Evolutionary conservation across 441 rosid genomes (phyloP).

Genomic region (Populus hybrid): DNA sequence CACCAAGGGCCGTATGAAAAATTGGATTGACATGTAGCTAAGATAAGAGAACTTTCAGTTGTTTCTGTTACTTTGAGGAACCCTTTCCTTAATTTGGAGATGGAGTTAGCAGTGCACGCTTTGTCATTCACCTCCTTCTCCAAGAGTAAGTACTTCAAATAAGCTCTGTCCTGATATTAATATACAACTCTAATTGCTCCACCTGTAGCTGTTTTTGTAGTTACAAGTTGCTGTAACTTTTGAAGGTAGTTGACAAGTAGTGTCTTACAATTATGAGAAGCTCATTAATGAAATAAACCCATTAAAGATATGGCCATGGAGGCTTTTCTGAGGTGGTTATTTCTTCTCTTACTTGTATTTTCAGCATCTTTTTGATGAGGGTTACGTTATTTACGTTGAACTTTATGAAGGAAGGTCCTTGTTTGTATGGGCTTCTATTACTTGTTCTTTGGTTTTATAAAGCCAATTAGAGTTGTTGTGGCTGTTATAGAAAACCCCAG

Average conservation of each 20-base stretch:
- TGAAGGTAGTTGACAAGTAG: slow-evolving; percentile 20
- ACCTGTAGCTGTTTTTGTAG: neutral
- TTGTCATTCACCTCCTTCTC: slow-evolving; percentile 29
- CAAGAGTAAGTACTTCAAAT: slow-evolving; percentile 30
- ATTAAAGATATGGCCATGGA: slow-evolving; percentile 10
- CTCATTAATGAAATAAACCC: slow-evolving; percentile 17
- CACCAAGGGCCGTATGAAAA: slow-evolving; percentile 8
- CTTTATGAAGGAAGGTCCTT: slow-evolving; percentile 20
- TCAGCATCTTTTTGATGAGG: slow-evolving; percentile 13
- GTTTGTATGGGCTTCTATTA: slow-evolving; percentile 12
- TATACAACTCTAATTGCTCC: neutral
- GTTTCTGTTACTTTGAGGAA: neutral
- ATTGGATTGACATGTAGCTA: neutral
- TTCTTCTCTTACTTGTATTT: neutral
- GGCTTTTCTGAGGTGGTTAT: slow-evolving; percentile 12
- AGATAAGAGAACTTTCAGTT: neutral
- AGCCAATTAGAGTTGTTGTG: slow-evolving; percentile 19
- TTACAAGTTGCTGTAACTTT: neutral
- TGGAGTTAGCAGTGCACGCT: slow-evolving; percentile 49
- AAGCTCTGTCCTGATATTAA: slow-evolving; percentile 12
- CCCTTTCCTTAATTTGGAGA: slow-evolving; percentile 2
- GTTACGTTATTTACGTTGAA: slow-evolving; percentile 14
- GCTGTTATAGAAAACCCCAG: slow-evolving; percentile 15
- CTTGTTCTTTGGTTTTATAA: slow-evolving; percentile 1
- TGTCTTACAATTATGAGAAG: slow-evolving; percentile 1